Conservation (phyloP, 2,329 filamentous ascomycete genomes). For the Thielaviopsis populi region DNA sequence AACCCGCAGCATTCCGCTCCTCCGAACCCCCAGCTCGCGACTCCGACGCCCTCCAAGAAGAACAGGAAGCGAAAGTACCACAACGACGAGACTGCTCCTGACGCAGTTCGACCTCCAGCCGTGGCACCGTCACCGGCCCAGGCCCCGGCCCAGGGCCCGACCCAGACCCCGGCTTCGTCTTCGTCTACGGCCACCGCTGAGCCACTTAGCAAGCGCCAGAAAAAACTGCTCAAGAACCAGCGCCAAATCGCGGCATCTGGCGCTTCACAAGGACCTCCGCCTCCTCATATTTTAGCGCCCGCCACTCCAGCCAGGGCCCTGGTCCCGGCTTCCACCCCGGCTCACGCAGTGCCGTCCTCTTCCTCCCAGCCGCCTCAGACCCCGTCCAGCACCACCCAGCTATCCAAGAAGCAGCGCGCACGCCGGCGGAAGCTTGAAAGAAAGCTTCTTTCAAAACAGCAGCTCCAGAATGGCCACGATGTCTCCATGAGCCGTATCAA, state of each 20-base stretch:
- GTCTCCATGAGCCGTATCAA: neutral
- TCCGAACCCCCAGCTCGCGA: neutral
- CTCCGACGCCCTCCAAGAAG: neutral
- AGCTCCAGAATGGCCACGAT: neutral
- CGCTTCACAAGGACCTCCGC: too few relatives aligned
- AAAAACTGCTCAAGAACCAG: neutral
- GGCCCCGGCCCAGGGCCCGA: too few relatives aligned
- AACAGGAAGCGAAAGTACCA: neutral
- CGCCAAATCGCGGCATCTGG: neutral
- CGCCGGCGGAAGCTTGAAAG: neutral
- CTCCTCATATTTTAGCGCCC: too few relatives aligned
- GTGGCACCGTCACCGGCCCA: neutral
- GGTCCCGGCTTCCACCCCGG: neutral
- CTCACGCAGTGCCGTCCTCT: neutral
- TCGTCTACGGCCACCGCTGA: neutral
- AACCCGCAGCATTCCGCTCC: neutral
- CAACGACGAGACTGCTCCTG: neutral
- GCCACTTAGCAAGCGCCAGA: constrained; percentile 9
- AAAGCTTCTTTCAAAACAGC: neutral
- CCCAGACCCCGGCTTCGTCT: too few relatives aligned
- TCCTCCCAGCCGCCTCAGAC: neutral
- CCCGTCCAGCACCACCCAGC: neutral
- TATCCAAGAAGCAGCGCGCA: constrained; percentile 1
- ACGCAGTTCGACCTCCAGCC: neutral
- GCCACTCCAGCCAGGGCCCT: neutral